Conservation (phyloP, 176 grass and related monocot genomes). For the Zoysia japonica region DNA sequence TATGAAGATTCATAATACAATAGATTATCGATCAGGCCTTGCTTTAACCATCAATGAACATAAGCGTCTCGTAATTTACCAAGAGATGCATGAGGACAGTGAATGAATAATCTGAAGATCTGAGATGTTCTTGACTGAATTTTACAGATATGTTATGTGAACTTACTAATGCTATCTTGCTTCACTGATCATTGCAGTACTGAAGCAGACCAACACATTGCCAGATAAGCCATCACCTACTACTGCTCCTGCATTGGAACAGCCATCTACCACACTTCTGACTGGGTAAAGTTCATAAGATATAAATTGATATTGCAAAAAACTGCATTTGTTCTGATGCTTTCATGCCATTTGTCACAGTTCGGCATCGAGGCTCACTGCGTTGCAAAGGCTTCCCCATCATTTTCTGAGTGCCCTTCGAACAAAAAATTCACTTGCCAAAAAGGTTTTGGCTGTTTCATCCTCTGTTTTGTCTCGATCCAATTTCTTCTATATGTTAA, state of each 20-base stretch:
- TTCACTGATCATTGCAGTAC: slow-evolving; percentile 51
- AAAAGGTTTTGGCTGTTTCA: slow-evolving; percentile 61
- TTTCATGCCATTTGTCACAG: slow-evolving; percentile 39
- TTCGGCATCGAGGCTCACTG: slow-evolving; percentile 62
- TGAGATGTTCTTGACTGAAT: not conserved
- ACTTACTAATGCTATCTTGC: slow-evolving; percentile 29
- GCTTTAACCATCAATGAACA: not conserved
- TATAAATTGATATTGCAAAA: not conserved
- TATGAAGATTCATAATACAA: not conserved
- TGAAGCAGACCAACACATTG: slow-evolving; percentile 83
- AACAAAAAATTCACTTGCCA: slow-evolving; percentile 61
- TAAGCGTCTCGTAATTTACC: not conserved
- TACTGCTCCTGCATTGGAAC: slow-evolving; percentile 55
- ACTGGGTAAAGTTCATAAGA: slow-evolving; percentile 51
- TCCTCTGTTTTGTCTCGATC: not conserved
- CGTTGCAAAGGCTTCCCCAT: slow-evolving; percentile 63
- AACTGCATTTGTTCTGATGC: slow-evolving; percentile 25
- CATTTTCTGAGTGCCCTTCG: slow-evolving; percentile 78
- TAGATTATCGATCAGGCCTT: not conserved
- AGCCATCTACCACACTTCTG: slow-evolving; percentile 48
- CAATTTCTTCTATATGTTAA: slow-evolving; percentile 18
- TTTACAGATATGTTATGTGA: slow-evolving; percentile 4
- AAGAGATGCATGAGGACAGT: not conserved
- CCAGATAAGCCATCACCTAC: slow-evolving; percentile 64
- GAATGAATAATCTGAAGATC: not conserved